A percentile compares a stretch with the other conserved stretches of the same genome.
These are phyloP conservation scores for Paulownia fortunei DNA, from an alignment of 257 asterid genomes.

Conservation along the genomic window DNA sequence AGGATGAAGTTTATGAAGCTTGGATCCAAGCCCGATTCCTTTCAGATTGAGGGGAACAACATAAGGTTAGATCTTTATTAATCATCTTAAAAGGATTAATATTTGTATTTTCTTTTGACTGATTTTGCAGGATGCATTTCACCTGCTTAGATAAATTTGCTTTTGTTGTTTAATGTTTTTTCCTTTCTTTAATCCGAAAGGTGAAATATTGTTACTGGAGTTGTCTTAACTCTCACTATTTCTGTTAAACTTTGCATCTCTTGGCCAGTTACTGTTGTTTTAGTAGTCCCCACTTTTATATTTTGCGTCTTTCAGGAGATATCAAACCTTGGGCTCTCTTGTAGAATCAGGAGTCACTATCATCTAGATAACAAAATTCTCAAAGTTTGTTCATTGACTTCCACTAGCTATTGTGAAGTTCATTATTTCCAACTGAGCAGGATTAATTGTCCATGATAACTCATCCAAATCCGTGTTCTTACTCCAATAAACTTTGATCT, in stretches of 20 bases:
- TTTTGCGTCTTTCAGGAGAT: not conserved
- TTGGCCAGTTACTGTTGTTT: slow-evolving; percentile 6
- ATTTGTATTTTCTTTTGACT: not conserved
- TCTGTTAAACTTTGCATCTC: slow-evolving; percentile 13
- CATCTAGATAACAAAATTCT: slow-evolving; percentile 9
- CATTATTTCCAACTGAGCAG: not conserved
- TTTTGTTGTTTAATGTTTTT: not conserved
- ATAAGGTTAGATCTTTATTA: slow-evolving; percentile 67
- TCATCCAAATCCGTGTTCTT: not conserved
- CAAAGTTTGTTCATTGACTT: slow-evolving; percentile 13
- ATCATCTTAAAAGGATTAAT: not conserved
- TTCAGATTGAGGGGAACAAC: slow-evolving; percentile 77
- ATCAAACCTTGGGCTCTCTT: not conserved
- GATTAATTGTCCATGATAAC: not conserved
- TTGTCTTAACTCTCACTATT: not conserved
- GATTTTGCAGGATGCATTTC: not conserved
- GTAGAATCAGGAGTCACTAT: slow-evolving; percentile 22
- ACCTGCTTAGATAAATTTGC: not conserved
- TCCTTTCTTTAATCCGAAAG: slow-evolving; percentile 14
- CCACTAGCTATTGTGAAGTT: not conserved
- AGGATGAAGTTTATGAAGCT: slow-evolving; percentile 99
- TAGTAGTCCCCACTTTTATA: slow-evolving; percentile 13
- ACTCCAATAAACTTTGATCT: not conserved
- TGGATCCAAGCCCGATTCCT: slow-evolving; percentile 93
- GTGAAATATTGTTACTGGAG: not conserved